Base-by-base conservation (phyloP, 371 early-diverging fungal species). In the Actinomortierella wolfii region DNA sequence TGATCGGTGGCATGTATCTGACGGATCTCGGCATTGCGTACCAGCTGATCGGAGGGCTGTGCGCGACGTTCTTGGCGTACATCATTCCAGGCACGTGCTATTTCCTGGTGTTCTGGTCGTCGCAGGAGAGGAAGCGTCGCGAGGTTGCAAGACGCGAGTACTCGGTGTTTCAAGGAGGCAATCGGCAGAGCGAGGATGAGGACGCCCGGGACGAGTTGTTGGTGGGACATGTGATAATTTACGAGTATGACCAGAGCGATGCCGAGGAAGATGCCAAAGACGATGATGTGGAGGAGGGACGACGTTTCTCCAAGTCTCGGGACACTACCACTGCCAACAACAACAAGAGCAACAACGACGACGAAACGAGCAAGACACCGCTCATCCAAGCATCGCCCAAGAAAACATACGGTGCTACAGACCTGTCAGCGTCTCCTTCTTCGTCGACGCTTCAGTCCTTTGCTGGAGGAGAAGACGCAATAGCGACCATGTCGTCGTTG, bases 11-110 rank as follows among this genome's bases (percentile, higher is more conserved):
- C 4, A 69, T 80, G 25, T 68, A 61, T 2, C 62, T 86, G 8
- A 58, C 70, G 3, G 79, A 81, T 8, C 71, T 86, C 1, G 85
- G 87, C 21, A 78, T 82, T 46, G 76, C 84, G 11, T 85, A 83
- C 61, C 78, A 83, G 13, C 51, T 84, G 21, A 78, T 85, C 40
- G 87, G 87, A 59, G 85, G 85, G 1, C 67, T 86, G 43, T 81
- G 84, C 8, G 79, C 81, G 0, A 79, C 85, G 0, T 82, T 68
- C 54, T 56, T 86, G 29, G 85, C 87, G 3, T 86, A 85, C 46
- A 82, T 85, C 45, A 59, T 85, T n/a, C 87, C 87, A 1, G 81
- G 79, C 3, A 40, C 67, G 21, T 76, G 81, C 20, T 86, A 82
- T 61, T 64, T 84, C 1, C 57, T 76, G 40, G 65, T 59, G 50